Base-by-base conservation (phyloP, 306 rosid genomes). In the Neltuma alba region DNA sequence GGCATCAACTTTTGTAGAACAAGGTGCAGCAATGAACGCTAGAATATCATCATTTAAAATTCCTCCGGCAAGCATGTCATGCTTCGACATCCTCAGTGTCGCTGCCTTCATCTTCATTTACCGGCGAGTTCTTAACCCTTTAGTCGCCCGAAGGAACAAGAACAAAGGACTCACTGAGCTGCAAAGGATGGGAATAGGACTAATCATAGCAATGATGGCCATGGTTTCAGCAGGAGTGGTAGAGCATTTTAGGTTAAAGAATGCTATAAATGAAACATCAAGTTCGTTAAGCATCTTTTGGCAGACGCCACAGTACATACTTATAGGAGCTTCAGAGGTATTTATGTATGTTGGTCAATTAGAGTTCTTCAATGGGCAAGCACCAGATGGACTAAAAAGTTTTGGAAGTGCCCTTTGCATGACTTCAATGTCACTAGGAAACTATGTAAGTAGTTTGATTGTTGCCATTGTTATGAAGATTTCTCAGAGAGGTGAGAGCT, bases 61-160 rank as follows among this genome's bases (percentile, higher is more conserved):
- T 70, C 97, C 95, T 28, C 97, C 96, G 0, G 97, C 97, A 70
- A 88, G 96, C 88, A 92, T 92, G 97, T 90, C 97, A 5, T 69
- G 90, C 78, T 92, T 92, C 18, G 97, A 92, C 85, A 92, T 92
- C 27, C 89, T 89, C 47, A 91, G 96, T 7, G 97, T 92, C 1
- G 91, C 90, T 0, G 66, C 83, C 31, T 85, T 90, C 84, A 90
- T 90, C 76, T 90, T 90, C 91, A 61, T 90, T 6, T 90, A 85
- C 55, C 41, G 93, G 23, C 80, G 91, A 48, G 79, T 88, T 27
- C 81, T 92, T 0, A 89, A 85, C 37, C 97, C 97, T 7, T 30
- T 88, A 0, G 13, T 74, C 9, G 80, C 85, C 7, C 63, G 62
- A 38, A 79, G 58, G 2, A 80, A 70, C 5, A 86, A 77, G 14